Conservation (phyloP, 495 filamentous ascomycete species). For the Sabuloglossum arenarium region DNA sequence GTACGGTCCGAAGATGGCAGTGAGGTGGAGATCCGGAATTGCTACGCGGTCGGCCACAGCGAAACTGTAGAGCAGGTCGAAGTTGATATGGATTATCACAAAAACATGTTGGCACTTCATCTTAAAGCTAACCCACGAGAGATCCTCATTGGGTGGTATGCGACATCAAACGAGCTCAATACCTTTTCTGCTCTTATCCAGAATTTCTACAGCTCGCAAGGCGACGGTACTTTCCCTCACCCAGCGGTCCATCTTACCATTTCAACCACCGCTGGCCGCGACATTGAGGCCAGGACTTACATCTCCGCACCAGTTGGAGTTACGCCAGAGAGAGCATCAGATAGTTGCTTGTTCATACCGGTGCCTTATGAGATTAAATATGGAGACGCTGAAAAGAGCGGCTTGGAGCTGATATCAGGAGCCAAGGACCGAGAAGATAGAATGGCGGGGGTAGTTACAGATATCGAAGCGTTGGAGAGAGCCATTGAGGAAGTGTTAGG, state of each 20-base stretch:
- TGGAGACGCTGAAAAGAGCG: conserved; percentile 78
- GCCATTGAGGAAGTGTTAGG: conserved; percentile 66
- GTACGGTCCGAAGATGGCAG: conserved; percentile 84
- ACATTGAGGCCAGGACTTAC: conserved; percentile 74
- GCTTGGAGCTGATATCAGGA: conserved; percentile 63
- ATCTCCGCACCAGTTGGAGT: conserved; percentile 90
- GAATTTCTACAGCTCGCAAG: conserved; percentile 96
- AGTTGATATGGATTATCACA: conserved; percentile 99
- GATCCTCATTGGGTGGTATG: conserved; percentile 93
- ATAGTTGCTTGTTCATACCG: conserved; percentile 89
- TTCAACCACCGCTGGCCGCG: conserved; percentile 62
- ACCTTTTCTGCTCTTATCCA: conserved; percentile 96
- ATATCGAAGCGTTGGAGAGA: conserved; percentile 71
- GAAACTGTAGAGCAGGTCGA: conserved; percentile 92
- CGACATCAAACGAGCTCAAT: conserved; percentile 86
- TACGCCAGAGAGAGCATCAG: conserved; percentile 78
- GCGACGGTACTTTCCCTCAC: conserved; percentile 89
- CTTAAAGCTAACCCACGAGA: conserved; percentile 87
- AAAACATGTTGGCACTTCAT: conserved; percentile 89
- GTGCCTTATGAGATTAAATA: conserved; percentile 84
- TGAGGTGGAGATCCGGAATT: conserved; percentile 84
- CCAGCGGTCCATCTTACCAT: conserved; percentile 93
- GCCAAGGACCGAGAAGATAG: conserved; percentile 65
- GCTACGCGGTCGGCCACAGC: conserved; percentile 93
- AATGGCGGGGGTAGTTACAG: conserved; percentile 46